These are phyloP conservation scores for Trichosporon sp. DNA, from an alignment of 1,284 basidiomycete species.

Conservation along the genomic window DNA sequence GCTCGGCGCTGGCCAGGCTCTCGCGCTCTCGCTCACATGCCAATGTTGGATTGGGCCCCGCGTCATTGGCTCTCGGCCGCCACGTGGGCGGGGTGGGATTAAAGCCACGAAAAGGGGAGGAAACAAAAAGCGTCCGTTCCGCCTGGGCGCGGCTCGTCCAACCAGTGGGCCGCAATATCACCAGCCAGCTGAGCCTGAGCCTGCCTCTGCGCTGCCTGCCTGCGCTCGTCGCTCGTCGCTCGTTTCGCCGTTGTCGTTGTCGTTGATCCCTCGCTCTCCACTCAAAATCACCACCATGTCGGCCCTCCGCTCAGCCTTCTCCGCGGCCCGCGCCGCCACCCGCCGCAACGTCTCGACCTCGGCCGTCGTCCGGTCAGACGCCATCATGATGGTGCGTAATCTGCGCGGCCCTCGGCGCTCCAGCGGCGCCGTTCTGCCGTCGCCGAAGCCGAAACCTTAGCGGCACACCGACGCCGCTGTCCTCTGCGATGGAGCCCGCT, in stretches of 20 bases:
- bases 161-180: conserved; percentile 10
- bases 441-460: neutral
- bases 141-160: conserved; percentile 1
- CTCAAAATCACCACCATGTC: conserved; percentile 30
- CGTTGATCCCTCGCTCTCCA: neutral
- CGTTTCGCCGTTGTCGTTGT: conserved; percentile 8
- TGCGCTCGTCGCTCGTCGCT: neutral
- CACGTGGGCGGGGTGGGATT: neutral
- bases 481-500: too few relatives aligned
- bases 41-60: neutral
- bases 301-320: conserved; percentile 36
- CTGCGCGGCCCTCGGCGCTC: neutral
- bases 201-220: too few relatives aligned
- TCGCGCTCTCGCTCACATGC: too few relatives aligned
- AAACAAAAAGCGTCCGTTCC: neutral
- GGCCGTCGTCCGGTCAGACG: conserved; percentile 55
- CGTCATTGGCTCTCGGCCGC: neutral
- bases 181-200: too few relatives aligned
- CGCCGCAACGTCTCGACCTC: conserved; percentile 54
- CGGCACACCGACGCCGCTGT: neutral
- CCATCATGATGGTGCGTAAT: conserved; percentile 59
- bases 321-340: conserved; percentile 23
- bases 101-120: neutral
- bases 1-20: neutral
- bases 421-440: neutral